Conservation (phyloP, 2,329 filamentous ascomycete species). For the Cyphellophora attinorum region DNA sequence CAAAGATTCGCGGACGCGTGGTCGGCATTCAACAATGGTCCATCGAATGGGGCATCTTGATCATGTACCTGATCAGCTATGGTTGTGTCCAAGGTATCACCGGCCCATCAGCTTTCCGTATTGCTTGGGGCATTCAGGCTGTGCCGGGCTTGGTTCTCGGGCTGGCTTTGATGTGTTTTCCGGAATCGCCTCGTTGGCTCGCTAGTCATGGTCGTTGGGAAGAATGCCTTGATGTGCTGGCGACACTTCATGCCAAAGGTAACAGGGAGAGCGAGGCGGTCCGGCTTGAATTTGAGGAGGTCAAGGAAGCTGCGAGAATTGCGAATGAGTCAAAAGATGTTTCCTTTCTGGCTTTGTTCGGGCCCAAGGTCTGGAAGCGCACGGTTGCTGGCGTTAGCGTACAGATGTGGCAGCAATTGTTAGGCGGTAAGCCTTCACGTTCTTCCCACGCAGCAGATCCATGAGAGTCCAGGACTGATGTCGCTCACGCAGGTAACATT, state of each 20-base stretch:
- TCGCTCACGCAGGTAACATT: too few species aligned
- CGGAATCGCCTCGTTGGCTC: slow-evolving; percentile 26
- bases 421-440: too few species aligned
- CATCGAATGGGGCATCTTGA: slow-evolving; percentile 26
- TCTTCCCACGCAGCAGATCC: too few species aligned
- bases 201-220: slow-evolving; percentile 55
- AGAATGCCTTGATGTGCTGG: slow-evolving; percentile 55
- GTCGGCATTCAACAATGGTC: background rate
- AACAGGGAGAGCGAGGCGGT: slow-evolving; percentile 22
- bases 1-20: slow-evolving; percentile 27
- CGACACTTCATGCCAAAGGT: slow-evolving; percentile 51
- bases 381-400: slow-evolving; percentile 43
- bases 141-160: slow-evolving; percentile 57
- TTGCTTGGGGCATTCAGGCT: slow-evolving; percentile 46
- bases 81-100: background rate
- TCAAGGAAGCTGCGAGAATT: slow-evolving; percentile 15
- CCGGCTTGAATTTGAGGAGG: slow-evolving; percentile 22
- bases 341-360: slow-evolving; percentile 33
- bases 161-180: slow-evolving; percentile 48
- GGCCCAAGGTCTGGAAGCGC: slow-evolving; percentile 39
- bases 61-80: slow-evolving; percentile 52
- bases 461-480: too few species aligned
- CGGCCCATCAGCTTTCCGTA: slow-evolving; percentile 36
- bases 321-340: slow-evolving; percentile 25
- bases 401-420: slow-evolving; percentile 49